Conservation (phyloP, 2,329 filamentous ascomycete species). For the Alternaria arborescens region DNA sequence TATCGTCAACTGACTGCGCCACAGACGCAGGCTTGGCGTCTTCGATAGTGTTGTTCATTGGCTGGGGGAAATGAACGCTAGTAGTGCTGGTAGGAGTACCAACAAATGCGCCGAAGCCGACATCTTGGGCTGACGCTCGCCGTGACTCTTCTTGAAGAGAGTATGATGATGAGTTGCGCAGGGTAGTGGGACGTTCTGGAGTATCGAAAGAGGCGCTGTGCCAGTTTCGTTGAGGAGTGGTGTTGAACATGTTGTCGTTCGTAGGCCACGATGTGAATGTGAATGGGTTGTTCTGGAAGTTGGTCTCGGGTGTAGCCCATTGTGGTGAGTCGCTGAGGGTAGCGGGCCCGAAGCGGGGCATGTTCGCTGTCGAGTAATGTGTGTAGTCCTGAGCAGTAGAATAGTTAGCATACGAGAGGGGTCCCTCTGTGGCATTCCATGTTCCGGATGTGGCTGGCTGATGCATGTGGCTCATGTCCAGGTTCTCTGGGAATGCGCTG, state of each 20-base stretch:
- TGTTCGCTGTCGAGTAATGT: constrained; percentile 38
- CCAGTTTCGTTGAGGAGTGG: constrained; percentile 32
- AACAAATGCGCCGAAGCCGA: constrained; percentile 37
- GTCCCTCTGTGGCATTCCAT: constrained; percentile 43
- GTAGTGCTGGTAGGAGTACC: constrained; percentile 45
- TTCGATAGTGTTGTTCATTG: constrained; percentile 33
- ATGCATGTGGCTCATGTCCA: constrained; percentile 48
- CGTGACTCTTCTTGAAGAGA: constrained; percentile 31
- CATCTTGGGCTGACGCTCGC: constrained; percentile 36
- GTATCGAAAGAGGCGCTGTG: constrained; percentile 31
- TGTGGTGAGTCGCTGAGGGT: constrained; percentile 30
- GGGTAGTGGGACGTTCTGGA: constrained; percentile 29
- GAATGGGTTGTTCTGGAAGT: constrained; percentile 39
- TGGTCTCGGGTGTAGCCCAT: constrained; percentile 38
- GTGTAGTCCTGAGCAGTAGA: constrained; percentile 48
- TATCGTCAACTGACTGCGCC: constrained; percentile 38
- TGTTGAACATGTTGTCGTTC: constrained; percentile 35
- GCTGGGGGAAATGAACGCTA: constrained; percentile 34
- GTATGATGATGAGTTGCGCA: constrained; percentile 43
- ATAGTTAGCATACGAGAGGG: constrained; percentile 50
- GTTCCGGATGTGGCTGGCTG: constrained; percentile 40
- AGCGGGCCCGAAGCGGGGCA: constrained; percentile 33
- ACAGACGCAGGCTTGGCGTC: constrained; percentile 34
- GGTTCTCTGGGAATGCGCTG: constrained; percentile 40
- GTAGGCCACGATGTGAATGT: constrained; percentile 37